Evolutionary conservation across 352 stramenopile species (phyloP), one percentile per base, ranked within the genome.

Genomic region (Phytophthora citrophthora): DNA sequence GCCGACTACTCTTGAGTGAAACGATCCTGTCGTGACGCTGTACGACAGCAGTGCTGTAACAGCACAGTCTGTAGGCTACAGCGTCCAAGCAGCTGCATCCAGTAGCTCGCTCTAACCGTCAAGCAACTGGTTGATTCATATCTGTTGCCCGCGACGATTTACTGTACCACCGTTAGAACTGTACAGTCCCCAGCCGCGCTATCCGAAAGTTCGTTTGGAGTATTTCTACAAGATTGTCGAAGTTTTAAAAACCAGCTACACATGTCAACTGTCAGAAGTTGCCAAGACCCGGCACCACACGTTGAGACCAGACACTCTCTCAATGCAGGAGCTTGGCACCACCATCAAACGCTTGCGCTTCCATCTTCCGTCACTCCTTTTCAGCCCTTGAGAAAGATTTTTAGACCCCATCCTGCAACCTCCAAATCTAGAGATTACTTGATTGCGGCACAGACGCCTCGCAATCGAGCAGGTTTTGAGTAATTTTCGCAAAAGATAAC

Each of bases 381-480:
- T 43, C 47, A 26, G 26, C 18, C 5, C 12, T 34, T 50, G 8
- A 41, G 26, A 49, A 41, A 13, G 16, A 1, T 24, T 12, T 7
- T 2, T 50, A 13, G 44, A 9, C 13, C 44, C 26, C 44, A 62
- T 56, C 38, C 18, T 64, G 5, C 49, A 41, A 53, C 27, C 16
- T 27, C 46, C 61, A 46, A 53, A 64, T 69, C 61, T 31, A 32
- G 10, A 44, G 54, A 64, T 69, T 69, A 60, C 43, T 29, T 64
- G 53, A 46, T 69, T 48, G 51, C 58, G 39, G 38, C 23, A 11
- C 16, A 29, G 4, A 29, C 5, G 1, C 6, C 5, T 47, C 29
- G 45, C 61, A 68, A 68, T 64, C 60, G 4, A 32, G 5, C 11
- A n/a, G n/a, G n/a, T n/a, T n/a, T n/a, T n/a, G n/a, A n/a, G n/a